Base-by-base conservation (phyloP, 1,139 yeast genomes). In the Blastobotrys proliferans region DNA sequence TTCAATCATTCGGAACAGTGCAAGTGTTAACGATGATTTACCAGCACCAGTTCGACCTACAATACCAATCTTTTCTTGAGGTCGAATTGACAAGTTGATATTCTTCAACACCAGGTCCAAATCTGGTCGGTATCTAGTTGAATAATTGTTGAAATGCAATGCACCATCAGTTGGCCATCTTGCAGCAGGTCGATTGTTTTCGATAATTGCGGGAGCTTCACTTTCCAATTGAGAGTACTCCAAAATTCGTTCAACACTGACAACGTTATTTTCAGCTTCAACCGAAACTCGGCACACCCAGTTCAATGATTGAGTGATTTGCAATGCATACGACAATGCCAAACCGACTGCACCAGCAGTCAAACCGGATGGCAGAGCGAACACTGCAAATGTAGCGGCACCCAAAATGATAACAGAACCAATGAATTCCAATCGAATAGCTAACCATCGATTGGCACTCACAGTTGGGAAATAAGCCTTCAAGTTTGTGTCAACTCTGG, bases 1-100 rank as follows among this genome's bases (percentile, higher is more conserved):
- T 63, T 92, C 97, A 57, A 92, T 87, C 39, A 92, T 81, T 60
- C 98, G 73, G 72, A 90, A 90, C 37, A 92, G 68, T 0, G 97
- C 95, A 53, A 92, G 68, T 0, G 97, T 88, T 57, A 92, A 73
- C 1, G 96, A 85, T 0, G 95, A 84, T 64, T 92, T 92, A 46
- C 98, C 98, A 2, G 97, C 97, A 51, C 98, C 98, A 0, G 98
- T 90, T 60, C 97, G 76, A 51, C 97, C 97, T 47, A 90, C 97
- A 66, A 92, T 87, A 51, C 98, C 98, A 55, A 92, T 73, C 63
- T 92, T 92, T 62, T 92, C 97, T 49, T 74, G 73, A 1, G 94
- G 79, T 47, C 81, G 74, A 56, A 92, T 77, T 18, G 74, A 69
- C 49, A 92, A 64, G 51, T 74, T 76, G 53, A 92, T 79, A 50